Evolutionary conservation across 1,139 yeast genomes (phyloP).

Genomic region (Pichia sp.): DNA sequence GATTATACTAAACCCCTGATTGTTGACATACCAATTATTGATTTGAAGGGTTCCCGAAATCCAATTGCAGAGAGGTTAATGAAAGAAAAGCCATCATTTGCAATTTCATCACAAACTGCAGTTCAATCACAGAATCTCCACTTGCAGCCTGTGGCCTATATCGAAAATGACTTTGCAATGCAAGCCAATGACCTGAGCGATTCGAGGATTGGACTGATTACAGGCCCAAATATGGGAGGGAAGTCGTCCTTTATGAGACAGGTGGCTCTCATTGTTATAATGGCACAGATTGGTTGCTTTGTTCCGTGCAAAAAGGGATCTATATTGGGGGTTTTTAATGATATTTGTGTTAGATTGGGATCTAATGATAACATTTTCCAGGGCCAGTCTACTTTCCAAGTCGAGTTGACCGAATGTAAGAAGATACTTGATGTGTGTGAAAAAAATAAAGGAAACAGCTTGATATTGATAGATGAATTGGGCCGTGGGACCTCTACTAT

Average conservation of each 20-base stretch:
- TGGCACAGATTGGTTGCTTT: conserved; percentile 47
- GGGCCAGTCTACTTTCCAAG: conserved; percentile 72
- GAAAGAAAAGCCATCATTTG: not conserved
- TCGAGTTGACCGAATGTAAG: conserved; percentile 62
- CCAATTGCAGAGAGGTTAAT: conserved; percentile 61
- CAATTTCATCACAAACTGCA: not conserved
- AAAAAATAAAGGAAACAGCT: conserved; percentile 32
- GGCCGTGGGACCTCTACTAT: conserved; percentile 84
- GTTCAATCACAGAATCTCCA: no score
- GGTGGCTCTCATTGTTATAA: conserved; percentile 49
- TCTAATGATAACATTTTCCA: conserved; percentile 62
- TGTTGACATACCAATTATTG: conserved; percentile 44
- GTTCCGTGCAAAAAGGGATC: conserved; percentile 35
- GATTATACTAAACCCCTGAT: conserved; percentile 52
- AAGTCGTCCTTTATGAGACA: conserved; percentile 65
- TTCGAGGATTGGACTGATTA: conserved; percentile 43
- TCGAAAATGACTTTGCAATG: conserved; percentile 64
- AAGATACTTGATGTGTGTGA: conserved; percentile 36
- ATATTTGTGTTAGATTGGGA: conserved; percentile 58
- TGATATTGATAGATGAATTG: conserved; percentile 56
- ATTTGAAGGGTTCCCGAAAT: conserved; percentile 58
- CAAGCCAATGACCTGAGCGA: conserved; percentile 32
- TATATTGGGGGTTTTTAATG: conserved; percentile 49
- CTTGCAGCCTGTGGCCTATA: conserved; percentile 35
- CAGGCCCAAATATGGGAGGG: conserved; percentile 79